Evolutionary conservation across 305 asterid species (phyloP).

Genomic region (Plantago lanceolata): DNA sequence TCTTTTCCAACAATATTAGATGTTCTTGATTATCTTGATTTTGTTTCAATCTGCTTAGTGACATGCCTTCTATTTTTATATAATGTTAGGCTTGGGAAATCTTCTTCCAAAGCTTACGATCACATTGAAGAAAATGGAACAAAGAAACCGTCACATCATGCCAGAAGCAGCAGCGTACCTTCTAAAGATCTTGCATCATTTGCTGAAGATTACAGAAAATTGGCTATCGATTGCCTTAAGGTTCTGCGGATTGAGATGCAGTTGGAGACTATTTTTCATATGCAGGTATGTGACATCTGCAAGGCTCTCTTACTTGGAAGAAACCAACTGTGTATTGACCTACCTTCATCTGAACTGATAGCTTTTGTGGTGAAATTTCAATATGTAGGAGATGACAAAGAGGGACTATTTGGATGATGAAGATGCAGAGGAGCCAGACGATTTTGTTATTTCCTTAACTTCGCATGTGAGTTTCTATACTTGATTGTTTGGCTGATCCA

Average conservation of each 20-base stretch:
- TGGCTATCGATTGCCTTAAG: constrained; percentile 94
- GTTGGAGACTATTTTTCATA: constrained; percentile 85
- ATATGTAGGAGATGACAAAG: constrained; percentile 76
- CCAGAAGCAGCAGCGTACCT: constrained; percentile 56
- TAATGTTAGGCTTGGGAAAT: constrained; percentile 64
- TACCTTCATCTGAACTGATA: constrained; percentile 24
- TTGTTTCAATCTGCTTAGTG: constrained; percentile 11
- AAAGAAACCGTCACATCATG: constrained; percentile 44
- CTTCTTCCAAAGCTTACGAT: constrained; percentile 53
- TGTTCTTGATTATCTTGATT: constrained; percentile 2
- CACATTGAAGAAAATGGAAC: constrained; percentile 55
- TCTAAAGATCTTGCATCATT: constrained; percentile 75
- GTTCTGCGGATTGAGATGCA: constrained; percentile 97
- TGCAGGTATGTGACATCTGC: constrained; percentile 62
- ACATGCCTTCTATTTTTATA: constrained; percentile 24
- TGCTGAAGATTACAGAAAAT: constrained; percentile 91
- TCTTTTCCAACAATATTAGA: neutral
- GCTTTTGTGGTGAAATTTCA: constrained; percentile 28
- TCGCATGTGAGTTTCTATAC: constrained; percentile 62
- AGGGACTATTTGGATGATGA: constrained; percentile 90
- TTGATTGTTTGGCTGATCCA: constrained; percentile 21
- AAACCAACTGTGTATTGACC: constrained; percentile 2
- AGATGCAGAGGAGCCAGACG: constrained; percentile 99
- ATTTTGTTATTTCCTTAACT: constrained; percentile 80
- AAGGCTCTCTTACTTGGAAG: constrained; percentile 8